A percentile compares a stretch with the other conserved stretches of the same genome.
Conservation (phyloP, 208 protist species). For the Trypanosoma lewisi region DNA sequence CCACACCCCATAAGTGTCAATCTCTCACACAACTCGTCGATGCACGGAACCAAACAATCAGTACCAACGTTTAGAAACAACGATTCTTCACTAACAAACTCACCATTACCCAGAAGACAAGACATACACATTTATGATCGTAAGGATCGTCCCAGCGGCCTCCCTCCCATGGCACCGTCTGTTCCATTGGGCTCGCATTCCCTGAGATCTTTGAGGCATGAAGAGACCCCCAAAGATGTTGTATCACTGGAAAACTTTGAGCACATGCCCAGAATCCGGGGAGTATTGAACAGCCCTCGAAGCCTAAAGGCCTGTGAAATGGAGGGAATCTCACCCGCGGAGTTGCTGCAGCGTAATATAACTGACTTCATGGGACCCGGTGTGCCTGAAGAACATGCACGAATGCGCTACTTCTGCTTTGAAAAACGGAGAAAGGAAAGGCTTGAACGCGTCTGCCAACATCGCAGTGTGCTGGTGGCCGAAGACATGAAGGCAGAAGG, state of each 20-base stretch:
- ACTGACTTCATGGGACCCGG: slow-evolving; percentile 48
- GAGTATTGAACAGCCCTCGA: slow-evolving; percentile 73
- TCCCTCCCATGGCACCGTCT: background rate
- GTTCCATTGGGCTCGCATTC: too few species aligned
- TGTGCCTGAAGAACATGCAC: slow-evolving; percentile 41
- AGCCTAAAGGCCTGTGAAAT: slow-evolving; percentile 58
- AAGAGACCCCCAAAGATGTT: background rate
- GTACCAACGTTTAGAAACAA: background rate
- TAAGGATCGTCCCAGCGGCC: background rate
- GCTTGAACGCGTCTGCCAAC: slow-evolving; percentile 42
- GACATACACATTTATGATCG: too few species aligned
- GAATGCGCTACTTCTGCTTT: slow-evolving; percentile 60
- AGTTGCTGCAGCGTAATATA: slow-evolving; percentile 41
- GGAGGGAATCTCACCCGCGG: slow-evolving; percentile 46
- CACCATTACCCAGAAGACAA: too few species aligned
- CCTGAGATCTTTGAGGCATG: background rate
- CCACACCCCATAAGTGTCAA: too few species aligned
- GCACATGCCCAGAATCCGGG: slow-evolving; percentile 26
- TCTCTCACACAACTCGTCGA: background rate
- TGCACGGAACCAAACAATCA: background rate
- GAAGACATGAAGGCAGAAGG: slow-evolving; percentile 1
- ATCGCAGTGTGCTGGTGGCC: slow-evolving; percentile 18
- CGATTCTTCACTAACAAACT: background rate
- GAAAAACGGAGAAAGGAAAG: slow-evolving; percentile 61
- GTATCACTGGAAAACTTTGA: slow-evolving; percentile 43